These are phyloP conservation scores for Excoecaria agallocha DNA, from an alignment of 345 rosid species.

Conservation along the genomic window DNA sequence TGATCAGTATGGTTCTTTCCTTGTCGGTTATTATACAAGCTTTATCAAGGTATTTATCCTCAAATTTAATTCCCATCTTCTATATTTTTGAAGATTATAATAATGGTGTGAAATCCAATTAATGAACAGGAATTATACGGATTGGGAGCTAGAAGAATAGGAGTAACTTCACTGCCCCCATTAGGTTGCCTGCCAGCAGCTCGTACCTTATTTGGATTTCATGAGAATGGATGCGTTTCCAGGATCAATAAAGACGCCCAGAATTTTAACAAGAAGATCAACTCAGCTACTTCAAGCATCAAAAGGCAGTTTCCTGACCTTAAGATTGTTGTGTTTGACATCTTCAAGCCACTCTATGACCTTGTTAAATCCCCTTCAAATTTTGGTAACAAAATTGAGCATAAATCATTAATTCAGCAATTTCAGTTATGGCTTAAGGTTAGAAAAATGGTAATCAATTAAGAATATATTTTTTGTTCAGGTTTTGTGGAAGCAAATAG, in stretches of 20 bases:
- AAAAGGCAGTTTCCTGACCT: slow-evolving; percentile 67
- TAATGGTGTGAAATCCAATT: neutral
- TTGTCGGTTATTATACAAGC: slow-evolving; percentile 46
- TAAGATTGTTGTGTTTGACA: slow-evolving; percentile 77
- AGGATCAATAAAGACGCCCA: slow-evolving; percentile 69
- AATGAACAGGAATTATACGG: slow-evolving; percentile 50
- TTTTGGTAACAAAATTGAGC: slow-evolving; percentile 35
- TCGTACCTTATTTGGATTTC: slow-evolving; percentile 64
- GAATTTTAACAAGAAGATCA: slow-evolving; percentile 71
- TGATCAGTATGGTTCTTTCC: slow-evolving; percentile 65
- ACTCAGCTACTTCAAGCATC: slow-evolving; percentile 51
- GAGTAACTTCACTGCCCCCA: slow-evolving; percentile 91
- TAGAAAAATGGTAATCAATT: neutral
- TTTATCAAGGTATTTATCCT: slow-evolving; percentile 52
- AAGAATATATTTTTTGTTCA: neutral
- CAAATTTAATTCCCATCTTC: too few species aligned
- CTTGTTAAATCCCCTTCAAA: slow-evolving; percentile 59
- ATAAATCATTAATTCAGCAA: too few species aligned
- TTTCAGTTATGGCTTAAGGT: neutral
- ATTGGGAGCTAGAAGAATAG: slow-evolving; percentile 76
- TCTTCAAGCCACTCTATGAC: slow-evolving; percentile 63
- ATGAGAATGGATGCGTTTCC: slow-evolving; percentile 59
- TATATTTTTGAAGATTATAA: too few species aligned
- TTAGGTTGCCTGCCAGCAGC: slow-evolving; percentile 86
- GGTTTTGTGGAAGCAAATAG: slow-evolving; percentile 80